A percentile compares a stretch with the other conserved stretches of the same genome.
These are phyloP conservation scores for Xylaria flabelliformis DNA, from an alignment of 495 filamentous ascomycete genomes.

Conservation along the genomic window DNA sequence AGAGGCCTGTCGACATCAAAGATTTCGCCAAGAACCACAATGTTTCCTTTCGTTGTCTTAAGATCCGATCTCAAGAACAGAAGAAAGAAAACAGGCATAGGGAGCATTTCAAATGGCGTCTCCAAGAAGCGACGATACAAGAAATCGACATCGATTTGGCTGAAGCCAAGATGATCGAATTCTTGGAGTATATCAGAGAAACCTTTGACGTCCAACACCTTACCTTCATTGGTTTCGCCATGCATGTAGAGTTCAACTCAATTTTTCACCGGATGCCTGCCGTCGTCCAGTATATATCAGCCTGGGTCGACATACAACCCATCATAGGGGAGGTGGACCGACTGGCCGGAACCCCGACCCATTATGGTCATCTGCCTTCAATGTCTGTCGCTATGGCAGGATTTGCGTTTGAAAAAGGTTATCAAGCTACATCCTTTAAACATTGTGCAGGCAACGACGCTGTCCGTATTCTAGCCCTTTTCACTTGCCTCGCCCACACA, in stretches of 20 bases:
- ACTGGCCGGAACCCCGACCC: not conserved
- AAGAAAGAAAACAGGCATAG: not conserved
- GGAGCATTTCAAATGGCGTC: conserved; percentile 7
- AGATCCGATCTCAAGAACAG: not conserved
- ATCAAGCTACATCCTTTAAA: not conserved
- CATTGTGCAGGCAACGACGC: conserved; percentile 9
- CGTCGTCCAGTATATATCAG: conserved; percentile 16
- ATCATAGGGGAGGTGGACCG: conserved; percentile 11
- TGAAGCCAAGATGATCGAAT: conserved; percentile 3
- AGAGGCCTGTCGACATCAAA: conserved; percentile 12
- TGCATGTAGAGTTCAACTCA: not conserved
- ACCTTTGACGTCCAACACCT: not conserved
- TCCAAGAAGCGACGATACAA: not conserved
- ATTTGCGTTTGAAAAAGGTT: not conserved
- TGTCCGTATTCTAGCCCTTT: conserved; percentile 7
- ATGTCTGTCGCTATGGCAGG: conserved; percentile 12
- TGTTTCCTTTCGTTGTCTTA: not conserved
- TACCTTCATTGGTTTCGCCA: conserved; percentile 1
- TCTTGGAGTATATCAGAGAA: not conserved
- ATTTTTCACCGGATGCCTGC: conserved; percentile 6
- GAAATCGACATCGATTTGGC: not conserved
- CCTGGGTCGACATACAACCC: conserved; percentile 20
- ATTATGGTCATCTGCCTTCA: conserved; percentile 1
- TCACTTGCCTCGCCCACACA: conserved; percentile 11
- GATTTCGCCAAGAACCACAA: not conserved